These are phyloP conservation scores for Dendrobium catenatum DNA, from an alignment of 106 monocot genomes.

Conservation along the genomic window DNA sequence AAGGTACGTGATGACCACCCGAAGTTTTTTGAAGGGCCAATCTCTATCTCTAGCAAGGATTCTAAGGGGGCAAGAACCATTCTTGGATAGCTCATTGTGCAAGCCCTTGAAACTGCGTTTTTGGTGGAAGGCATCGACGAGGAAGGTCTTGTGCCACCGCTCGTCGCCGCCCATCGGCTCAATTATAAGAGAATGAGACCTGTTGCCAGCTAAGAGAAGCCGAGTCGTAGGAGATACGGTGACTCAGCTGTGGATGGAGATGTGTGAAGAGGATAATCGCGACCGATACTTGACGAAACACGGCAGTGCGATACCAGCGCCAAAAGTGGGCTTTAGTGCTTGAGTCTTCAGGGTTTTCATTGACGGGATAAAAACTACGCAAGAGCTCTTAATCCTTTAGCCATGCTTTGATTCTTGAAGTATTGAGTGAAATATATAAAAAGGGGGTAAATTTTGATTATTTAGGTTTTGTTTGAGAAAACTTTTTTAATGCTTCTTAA, in stretches of 20 bases:
- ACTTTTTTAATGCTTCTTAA: too few species aligned
- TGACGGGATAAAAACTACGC: too few species aligned
- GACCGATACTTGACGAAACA: not conserved
- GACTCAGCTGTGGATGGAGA: not conserved
- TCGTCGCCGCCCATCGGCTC: not conserved
- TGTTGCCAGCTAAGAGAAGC: not conserved
- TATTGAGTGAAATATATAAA: too few species aligned
- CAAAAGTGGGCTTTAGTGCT: not conserved
- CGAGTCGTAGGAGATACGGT: not conserved
- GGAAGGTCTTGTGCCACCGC: constrained; percentile 18
- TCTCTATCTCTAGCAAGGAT: constrained; percentile 44
- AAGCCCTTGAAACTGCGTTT: constrained; percentile 27
- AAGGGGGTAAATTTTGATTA: too few species aligned
- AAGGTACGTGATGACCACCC: constrained; percentile 26
- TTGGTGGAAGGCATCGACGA: constrained; percentile 49
- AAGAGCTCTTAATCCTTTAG: too few species aligned
- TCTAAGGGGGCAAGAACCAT: constrained; percentile 18
- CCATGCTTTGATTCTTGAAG: too few species aligned
- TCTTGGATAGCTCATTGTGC: constrained; percentile 24
- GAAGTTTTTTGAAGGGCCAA: constrained; percentile 39
- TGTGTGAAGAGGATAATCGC: not conserved
- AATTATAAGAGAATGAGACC: not conserved
- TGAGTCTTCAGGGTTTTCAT: not conserved
- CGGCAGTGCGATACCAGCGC: not conserved
- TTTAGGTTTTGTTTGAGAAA: too few species aligned